phyloP scores from a whole-genome alignment of 352 stramenopile species.

The Paralagenidium karlingii region DNA sequence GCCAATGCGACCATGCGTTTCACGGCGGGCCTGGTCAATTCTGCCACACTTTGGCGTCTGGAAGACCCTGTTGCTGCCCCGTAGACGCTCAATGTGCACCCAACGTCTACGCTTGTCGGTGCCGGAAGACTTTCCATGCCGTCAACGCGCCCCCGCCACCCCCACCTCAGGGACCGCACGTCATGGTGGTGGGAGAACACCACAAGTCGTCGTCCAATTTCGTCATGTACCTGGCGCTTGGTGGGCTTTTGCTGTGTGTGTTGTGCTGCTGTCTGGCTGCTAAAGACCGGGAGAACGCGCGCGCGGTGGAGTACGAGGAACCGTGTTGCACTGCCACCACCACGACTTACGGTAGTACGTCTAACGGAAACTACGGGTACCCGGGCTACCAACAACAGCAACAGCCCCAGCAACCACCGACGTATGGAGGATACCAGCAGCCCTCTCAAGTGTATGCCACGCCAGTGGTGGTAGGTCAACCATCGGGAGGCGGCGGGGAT shows the following conservation, averaged over 20 bases:
- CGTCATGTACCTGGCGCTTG: slow-evolving; percentile 6
- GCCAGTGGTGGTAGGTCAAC: neutral
- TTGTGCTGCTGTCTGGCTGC: slow-evolving; percentile 37
- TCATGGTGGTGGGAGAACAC: slow-evolving; percentile 11
- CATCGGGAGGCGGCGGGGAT: neutral
- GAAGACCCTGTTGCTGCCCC: slow-evolving; percentile 50
- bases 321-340: slow-evolving; percentile 12
- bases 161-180: slow-evolving; percentile 9
- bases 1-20: slow-evolving; percentile 49
- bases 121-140: slow-evolving; percentile 11
- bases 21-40: slow-evolving; percentile 43
- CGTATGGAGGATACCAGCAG: slow-evolving; percentile 11
- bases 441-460: slow-evolving; percentile 1
- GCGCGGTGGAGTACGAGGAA: slow-evolving; percentile 19
- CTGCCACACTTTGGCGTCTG: slow-evolving; percentile 35
- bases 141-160: slow-evolving; percentile 1
- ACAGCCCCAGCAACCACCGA: slow-evolving; percentile 36
- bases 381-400: slow-evolving; percentile 11
- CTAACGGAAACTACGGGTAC: slow-evolving; percentile 1
- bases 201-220: slow-evolving; percentile 9
- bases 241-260: slow-evolving; percentile 18
- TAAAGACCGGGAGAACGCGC: neutral
- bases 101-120: slow-evolving; percentile 49
- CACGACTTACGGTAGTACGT: slow-evolving; percentile 32
- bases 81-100: slow-evolving; percentile 34